These are phyloP conservation scores for Sarocladium brachiariae DNA, from an alignment of 2,329 filamentous ascomycete species.

Conservation along the genomic window DNA sequence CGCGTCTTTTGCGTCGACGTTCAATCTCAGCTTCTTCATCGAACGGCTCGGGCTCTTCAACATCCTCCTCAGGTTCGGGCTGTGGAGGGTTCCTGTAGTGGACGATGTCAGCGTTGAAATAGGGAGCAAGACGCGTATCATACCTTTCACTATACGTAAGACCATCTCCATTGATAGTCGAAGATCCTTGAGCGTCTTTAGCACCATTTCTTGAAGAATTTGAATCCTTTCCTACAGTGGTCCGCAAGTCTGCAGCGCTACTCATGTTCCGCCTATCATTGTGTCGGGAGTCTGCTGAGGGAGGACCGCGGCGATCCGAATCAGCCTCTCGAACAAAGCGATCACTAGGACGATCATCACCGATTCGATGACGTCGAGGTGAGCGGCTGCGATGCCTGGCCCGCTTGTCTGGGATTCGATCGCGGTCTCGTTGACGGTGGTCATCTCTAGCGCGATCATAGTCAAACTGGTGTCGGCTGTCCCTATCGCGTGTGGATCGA, in stretches of 20 bases:
- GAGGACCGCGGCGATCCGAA: slow-evolving; percentile 18
- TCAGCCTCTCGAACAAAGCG: slow-evolving; percentile 25
- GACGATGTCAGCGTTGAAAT: no score
- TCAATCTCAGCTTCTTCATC: slow-evolving; percentile 82
- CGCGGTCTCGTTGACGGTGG: slow-evolving; percentile 23
- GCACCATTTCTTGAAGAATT: slow-evolving; percentile 54
- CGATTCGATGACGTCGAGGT: slow-evolving; percentile 33
- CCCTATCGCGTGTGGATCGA: slow-evolving; percentile 35
- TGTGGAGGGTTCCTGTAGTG: slow-evolving; percentile 15
- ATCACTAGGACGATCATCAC: slow-evolving; percentile 28
- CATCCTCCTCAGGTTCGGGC: slow-evolving; percentile 34
- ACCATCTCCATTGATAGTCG: background rate
- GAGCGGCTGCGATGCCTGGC: slow-evolving; percentile 49
- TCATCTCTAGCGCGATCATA: slow-evolving; percentile 18
- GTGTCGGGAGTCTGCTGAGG: slow-evolving; percentile 7
- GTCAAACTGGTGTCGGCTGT: slow-evolving; percentile 37
- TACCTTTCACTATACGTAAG: background rate
- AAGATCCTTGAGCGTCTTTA: slow-evolving; percentile 56
- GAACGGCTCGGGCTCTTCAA: slow-evolving; percentile 51
- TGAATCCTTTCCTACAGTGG: slow-evolving; percentile 51
- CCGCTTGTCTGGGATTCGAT: slow-evolving; percentile 46
- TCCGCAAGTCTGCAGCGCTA: slow-evolving; percentile 25
- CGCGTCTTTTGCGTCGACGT: slow-evolving; percentile 74
- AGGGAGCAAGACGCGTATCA: no score
- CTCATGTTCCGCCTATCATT: background rate